Evolutionary conservation across 352 stramenopile genomes (phyloP).

Genomic region (Pilasporangium apinafurcum): DNA sequence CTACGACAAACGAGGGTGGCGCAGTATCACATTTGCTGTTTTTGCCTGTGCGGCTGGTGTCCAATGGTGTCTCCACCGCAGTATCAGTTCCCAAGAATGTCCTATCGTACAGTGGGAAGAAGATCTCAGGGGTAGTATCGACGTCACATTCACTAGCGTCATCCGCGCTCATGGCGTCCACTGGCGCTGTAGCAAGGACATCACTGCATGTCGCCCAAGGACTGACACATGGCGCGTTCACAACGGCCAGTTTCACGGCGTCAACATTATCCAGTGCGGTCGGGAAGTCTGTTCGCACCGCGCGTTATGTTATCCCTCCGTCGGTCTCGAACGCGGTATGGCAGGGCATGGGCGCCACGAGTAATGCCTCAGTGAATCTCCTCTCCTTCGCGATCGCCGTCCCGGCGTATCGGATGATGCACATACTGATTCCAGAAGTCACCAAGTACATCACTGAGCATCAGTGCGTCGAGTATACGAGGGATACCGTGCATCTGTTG

Average conservation of each 20-base stretch:
- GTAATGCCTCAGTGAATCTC: slow-evolving; percentile 48
- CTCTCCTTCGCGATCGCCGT: slow-evolving; percentile 64
- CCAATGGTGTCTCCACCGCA: slow-evolving; percentile 48
- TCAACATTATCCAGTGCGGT: slow-evolving; percentile 41
- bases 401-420: slow-evolving; percentile 56
- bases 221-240: slow-evolving; percentile 40
- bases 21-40: slow-evolving; percentile 52
- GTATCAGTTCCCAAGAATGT: slow-evolving; percentile 41
- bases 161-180: slow-evolving; percentile 49
- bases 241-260: slow-evolving; percentile 47
- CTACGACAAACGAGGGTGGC: slow-evolving; percentile 2
- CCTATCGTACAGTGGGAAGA: slow-evolving; percentile 45
- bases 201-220: slow-evolving; percentile 44
- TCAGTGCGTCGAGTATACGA: slow-evolving; percentile 40
- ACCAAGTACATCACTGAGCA: slow-evolving; percentile 40
- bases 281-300: slow-evolving; percentile 42
- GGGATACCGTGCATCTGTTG: slow-evolving; percentile 39
- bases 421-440: slow-evolving; percentile 37
- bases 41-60: slow-evolving; percentile 49
- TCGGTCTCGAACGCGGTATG: slow-evolving; percentile 57
- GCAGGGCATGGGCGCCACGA: slow-evolving; percentile 51
- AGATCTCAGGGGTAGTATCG: slow-evolving; percentile 47
- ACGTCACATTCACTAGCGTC: slow-evolving; percentile 54
- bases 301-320: slow-evolving; percentile 45
- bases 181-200: slow-evolving; percentile 35